Percentiles rank a stretch among this genome's conserved stretches.
phyloP scores from a whole-genome alignment of 106 monocot genomes.

The Posidonia australis region DNA sequence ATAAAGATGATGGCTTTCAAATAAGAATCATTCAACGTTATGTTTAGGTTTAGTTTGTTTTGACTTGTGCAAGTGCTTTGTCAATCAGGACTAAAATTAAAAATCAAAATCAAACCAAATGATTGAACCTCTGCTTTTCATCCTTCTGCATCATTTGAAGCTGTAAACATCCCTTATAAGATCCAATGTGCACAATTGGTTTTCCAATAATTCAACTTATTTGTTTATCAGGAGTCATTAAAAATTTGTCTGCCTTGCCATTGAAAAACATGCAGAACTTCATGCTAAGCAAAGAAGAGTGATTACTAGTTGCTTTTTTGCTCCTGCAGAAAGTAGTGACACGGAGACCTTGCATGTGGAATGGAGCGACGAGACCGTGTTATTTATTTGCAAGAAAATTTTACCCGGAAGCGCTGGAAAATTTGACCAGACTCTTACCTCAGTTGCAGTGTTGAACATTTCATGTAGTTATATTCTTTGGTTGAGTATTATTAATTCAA shows the following conservation, averaged over 20 bases:
- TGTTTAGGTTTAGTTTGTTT: neutral
- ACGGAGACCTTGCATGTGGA: slow-evolving; percentile 50
- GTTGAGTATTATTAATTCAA: neutral
- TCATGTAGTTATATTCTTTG: neutral
- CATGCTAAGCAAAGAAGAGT: neutral
- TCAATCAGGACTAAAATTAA: neutral
- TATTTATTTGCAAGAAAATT: slow-evolving; percentile 77
- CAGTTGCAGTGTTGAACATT: neutral
- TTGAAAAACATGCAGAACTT: neutral
- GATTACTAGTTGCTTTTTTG: neutral
- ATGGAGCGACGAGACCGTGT: slow-evolving; percentile 61
- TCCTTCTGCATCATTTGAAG: too few species aligned
- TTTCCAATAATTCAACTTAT: neutral
- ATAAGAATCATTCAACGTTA: neutral
- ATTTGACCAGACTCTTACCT: slow-evolving; percentile 42
- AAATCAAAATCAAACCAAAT: too few species aligned
- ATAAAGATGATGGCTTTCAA: neutral
- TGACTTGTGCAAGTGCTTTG: neutral
- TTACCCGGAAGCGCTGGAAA: slow-evolving; percentile 52
- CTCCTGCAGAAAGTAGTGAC: slow-evolving; percentile 40
- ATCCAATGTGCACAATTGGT: neutral
- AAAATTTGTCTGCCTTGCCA: neutral
- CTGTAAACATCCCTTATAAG: too few species aligned
- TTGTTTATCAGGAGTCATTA: neutral
- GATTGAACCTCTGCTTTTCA: too few species aligned